Evolutionary conservation across 176 grass and related monocot genomes (phyloP).

Genomic region (Juncus inflexus): DNA sequence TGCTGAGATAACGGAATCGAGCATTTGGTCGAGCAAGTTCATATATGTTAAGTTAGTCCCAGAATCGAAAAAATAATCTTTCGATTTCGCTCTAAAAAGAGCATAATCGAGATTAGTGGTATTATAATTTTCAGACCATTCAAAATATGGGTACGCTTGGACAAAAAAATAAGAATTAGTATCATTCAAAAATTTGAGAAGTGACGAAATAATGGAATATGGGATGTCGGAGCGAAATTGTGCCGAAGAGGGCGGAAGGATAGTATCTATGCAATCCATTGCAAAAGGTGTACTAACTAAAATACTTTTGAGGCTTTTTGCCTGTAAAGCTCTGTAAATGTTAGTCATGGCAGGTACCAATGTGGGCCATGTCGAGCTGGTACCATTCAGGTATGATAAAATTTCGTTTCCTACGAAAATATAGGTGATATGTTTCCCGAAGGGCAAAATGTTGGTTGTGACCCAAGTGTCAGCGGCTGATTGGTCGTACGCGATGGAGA

Average conservation of each 20-base stretch:
- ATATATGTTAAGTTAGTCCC: constrained; percentile 34
- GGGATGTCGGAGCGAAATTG: constrained; percentile 44
- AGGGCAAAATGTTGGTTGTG: constrained; percentile 43
- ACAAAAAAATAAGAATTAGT: constrained; percentile 47
- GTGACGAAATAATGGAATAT: constrained; percentile 32
- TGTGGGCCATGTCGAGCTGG: constrained; percentile 31
- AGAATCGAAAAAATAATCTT: constrained; percentile 28
- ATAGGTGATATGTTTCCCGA: constrained; percentile 37
- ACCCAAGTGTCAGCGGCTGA: constrained; percentile 45
- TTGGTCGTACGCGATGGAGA: constrained; percentile 32
- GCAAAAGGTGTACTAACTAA: constrained; percentile 46
- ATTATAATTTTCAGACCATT: constrained; percentile 40
- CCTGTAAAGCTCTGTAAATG: constrained; percentile 30
- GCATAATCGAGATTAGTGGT: constrained; percentile 45
- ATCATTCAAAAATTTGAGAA: constrained; percentile 41
- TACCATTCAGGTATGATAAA: constrained; percentile 40
- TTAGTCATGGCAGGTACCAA: constrained; percentile 59
- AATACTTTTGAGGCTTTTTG: constrained; percentile 27
- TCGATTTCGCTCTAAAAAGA: constrained; percentile 31
- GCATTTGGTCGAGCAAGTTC: too few relatives aligned
- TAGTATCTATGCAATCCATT: constrained; percentile 43
- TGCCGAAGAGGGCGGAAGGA: constrained; percentile 47
- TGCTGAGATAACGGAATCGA: too few relatives aligned
- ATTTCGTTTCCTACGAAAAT: constrained; percentile 69
- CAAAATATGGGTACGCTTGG: constrained; percentile 54